phyloP scores from a whole-genome alignment of 148 eudicot species.

The Heliamphora exappendiculata region DNA sequence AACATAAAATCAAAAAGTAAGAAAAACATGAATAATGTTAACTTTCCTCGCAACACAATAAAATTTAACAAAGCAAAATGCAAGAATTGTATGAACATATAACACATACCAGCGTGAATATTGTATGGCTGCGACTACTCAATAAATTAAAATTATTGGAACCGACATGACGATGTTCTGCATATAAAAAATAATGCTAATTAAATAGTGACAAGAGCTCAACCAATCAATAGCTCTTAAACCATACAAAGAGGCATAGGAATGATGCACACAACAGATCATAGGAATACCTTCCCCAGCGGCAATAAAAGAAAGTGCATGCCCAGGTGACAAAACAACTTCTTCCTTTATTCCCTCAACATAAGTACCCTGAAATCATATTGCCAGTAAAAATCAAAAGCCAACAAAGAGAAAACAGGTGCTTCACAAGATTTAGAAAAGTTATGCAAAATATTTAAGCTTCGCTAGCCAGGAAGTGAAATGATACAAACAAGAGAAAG shows the following conservation, averaged over 20 bases:
- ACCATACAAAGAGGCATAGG: neutral
- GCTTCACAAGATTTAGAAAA: neutral
- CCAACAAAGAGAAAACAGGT: neutral
- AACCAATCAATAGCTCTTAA: neutral
- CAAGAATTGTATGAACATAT: neutral
- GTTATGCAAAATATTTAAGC: neutral
- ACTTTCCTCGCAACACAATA: neutral
- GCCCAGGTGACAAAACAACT: constrained; percentile 98
- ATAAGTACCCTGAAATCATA: constrained; percentile 70
- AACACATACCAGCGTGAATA: constrained; percentile 82
- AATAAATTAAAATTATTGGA: constrained; percentile 92
- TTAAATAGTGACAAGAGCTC: constrained; percentile 1
- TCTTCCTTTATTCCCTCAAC: constrained; percentile 99
- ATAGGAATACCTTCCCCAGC: constrained; percentile 85
- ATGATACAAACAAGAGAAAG: neutral
- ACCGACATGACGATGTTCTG: constrained; percentile 99
- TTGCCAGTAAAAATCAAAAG: constrained; percentile 3
- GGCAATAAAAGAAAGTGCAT: constrained; percentile 94
- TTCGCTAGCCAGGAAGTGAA: neutral
- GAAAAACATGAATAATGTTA: neutral
- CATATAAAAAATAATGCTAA: constrained; percentile 7
- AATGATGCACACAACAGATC: neutral
- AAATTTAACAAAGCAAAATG: neutral
- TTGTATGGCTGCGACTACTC: constrained; percentile 98
- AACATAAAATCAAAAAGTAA: neutral